Percentiles rank a stretch among this genome's conserved stretches.
These are phyloP conservation scores for Lolium rigidum DNA, from an alignment of 176 grass and related monocot species.

Conservation along the genomic window DNA sequence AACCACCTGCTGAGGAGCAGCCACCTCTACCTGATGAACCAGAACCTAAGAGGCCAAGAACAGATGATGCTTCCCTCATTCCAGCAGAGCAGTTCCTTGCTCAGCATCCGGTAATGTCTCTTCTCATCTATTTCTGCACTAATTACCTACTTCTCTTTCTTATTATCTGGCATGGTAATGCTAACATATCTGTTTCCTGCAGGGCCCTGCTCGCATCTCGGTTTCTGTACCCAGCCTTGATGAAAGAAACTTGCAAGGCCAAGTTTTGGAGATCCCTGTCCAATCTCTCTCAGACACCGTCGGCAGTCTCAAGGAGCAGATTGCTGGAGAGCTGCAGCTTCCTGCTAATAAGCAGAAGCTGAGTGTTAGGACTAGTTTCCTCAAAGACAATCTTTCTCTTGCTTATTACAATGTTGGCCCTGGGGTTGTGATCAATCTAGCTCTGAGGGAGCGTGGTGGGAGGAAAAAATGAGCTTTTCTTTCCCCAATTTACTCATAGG, in stretches of 20 bases:
- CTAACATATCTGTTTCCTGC: constrained; percentile 45
- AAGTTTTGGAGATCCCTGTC: constrained; percentile 77
- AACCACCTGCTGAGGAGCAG: constrained; percentile 82
- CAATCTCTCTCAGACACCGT: constrained; percentile 86
- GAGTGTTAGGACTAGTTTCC: constrained; percentile 78
- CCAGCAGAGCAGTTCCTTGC: constrained; percentile 87
- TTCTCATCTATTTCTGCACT: constrained; percentile 17
- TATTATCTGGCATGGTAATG: neutral
- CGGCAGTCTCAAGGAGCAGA: constrained; percentile 93
- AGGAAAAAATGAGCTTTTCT: constrained; percentile 81
- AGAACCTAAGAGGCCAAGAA: constrained; percentile 86
- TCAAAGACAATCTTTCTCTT: constrained; percentile 93
- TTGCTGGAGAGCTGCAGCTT: constrained; percentile 95
- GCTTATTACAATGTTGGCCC: constrained; percentile 95
- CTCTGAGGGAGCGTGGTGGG: constrained; percentile 94
- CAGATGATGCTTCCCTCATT: constrained; percentile 84
- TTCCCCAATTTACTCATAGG: constrained; percentile 21
- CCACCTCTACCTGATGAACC: constrained; percentile 94
- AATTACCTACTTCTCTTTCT: neutral
- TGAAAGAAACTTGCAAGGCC: constrained; percentile 96
- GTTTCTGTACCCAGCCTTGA: constrained; percentile 90
- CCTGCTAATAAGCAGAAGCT: constrained; percentile 98
- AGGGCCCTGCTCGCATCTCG: constrained; percentile 79
- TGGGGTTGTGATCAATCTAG: constrained; percentile 74
- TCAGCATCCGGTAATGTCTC: constrained; percentile 77